These are phyloP conservation scores for Abelmoschus esculentus DNA, from an alignment of 345 rosid species.

Conservation along the genomic window DNA sequence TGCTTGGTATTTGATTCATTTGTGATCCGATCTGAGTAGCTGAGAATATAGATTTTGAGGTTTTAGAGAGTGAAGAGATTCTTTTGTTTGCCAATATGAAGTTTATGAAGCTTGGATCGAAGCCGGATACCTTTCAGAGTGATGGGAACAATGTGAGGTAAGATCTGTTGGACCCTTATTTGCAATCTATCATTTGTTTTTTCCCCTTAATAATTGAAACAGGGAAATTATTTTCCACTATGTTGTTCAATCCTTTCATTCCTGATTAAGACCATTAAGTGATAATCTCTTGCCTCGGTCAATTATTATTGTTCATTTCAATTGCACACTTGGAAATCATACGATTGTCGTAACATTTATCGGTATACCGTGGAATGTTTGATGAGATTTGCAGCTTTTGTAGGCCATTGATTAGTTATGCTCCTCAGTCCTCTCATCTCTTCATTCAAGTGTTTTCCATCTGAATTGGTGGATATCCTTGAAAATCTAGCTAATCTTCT, in stretches of 20 bases:
- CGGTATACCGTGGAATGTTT: neutral
- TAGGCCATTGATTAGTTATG: neutral
- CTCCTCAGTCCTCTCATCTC: neutral
- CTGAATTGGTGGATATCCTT: neutral
- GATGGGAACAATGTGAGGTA: slow-evolving; percentile 44
- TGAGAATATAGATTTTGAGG: slow-evolving; percentile 13
- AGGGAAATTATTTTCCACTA: neutral
- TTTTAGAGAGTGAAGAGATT: slow-evolving; percentile 9
- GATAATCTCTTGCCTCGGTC: slow-evolving; percentile 4
- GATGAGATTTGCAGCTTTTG: slow-evolving; percentile 1
- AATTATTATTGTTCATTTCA: neutral
- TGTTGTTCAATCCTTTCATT: slow-evolving; percentile 11
- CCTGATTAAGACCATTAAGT: neutral
- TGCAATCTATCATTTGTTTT: neutral
- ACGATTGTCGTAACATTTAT: too few species aligned
- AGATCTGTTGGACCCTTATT: slow-evolving; percentile 15
- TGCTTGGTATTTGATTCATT: slow-evolving; percentile 18
- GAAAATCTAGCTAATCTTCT: neutral
- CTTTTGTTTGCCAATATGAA: slow-evolving; percentile 48
- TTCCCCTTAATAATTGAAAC: neutral
- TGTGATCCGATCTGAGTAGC: slow-evolving; percentile 16
- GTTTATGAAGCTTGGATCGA: slow-evolving; percentile 94
- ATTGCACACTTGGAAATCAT: too few species aligned
- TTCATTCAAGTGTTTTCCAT: neutral
- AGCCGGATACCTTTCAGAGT: slow-evolving; percentile 60